Percentiles rank a stretch among this genome's conserved stretches.
phyloP scores from a whole-genome alignment of 176 grass and related monocot species.

The Zoysia japonica region DNA sequence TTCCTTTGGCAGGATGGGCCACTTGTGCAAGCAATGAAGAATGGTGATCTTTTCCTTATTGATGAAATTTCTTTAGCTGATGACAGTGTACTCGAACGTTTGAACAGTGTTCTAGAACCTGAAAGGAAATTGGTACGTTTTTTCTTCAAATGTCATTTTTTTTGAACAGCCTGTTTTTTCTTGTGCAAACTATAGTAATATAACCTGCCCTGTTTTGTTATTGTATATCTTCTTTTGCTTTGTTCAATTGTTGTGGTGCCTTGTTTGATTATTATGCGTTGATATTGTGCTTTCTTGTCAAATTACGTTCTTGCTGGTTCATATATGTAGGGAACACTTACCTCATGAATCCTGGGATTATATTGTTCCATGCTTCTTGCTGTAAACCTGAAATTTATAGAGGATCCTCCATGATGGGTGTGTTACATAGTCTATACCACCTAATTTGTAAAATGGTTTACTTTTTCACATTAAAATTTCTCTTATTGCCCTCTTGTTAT shows the following conservation, averaged over 20 bases:
- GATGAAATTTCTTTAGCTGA: conserved; percentile 97
- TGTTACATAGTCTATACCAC: not conserved
- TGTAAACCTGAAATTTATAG: not conserved
- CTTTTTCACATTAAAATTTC: not conserved
- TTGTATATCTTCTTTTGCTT: not conserved
- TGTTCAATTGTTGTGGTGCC: no score
- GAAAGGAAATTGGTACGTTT: conserved; percentile 88
- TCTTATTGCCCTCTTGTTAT: not conserved
- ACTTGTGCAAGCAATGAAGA: conserved; percentile 94
- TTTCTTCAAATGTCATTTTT: conserved; percentile 28
- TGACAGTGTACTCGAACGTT: conserved; percentile 93
- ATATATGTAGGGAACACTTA: not conserved
- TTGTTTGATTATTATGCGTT: not conserved
- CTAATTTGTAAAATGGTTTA: not conserved
- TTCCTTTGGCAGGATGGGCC: conserved; percentile 97
- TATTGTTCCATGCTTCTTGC: not conserved
- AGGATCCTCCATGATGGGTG: not conserved
- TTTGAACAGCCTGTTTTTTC: conserved; percentile 21
- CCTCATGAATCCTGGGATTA: not conserved
- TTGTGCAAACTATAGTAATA: not conserved
- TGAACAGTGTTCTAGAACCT: conserved; percentile 97
- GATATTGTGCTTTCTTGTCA: not conserved
- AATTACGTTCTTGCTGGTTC: not conserved
- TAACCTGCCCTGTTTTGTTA: not conserved
- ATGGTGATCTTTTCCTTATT: conserved; percentile 86